Base-by-base conservation (phyloP, 2,329 filamentous ascomycete genomes). In the Magnaporthiopsis poae region DNA sequence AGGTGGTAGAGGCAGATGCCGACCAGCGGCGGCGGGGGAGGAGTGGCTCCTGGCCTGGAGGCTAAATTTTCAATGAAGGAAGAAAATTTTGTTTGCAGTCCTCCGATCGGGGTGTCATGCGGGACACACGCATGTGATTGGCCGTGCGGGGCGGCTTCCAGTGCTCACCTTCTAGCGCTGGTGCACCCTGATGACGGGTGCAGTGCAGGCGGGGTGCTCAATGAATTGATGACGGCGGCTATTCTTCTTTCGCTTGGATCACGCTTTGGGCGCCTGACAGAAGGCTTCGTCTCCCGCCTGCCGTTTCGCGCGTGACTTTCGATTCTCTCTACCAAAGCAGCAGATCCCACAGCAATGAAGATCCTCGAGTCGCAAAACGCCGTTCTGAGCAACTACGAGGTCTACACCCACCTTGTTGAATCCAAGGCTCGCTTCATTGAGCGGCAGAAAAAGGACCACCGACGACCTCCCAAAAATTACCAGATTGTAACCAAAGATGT, bases 321-420 rank as follows among this genome's bases (percentile, higher is more conserved):
- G 2, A 39, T 39, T 5, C 46, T 56, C 21, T 56, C 46, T 21
- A 25, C 21, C 46, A n/a, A 56, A 56, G 8, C 18, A n/a, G 9
- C 27, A 36, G 27, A 46, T 25, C 29, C 35, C 52, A 13, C 64
- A 71, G 75, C 52, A 27, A 88, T 89, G 86, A 88, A 90, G 83
- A 85, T 92, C 73, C 78, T 91, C 71, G 88, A 90, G 73, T 80
- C 88, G 3, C 88, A 91, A 74, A 86, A 86, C 36, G 88, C 88
- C 5, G 82, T 88, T 60, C 80, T 92, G 72, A 86, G 86, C 74
- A 92, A 92, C 75, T 88, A 85, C 70, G 90, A 92, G 80, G 88
- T 92, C 69, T 88, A 87, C 72, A 80, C 83, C 67, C 88, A 90
- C 71, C 77, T 92, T 59, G 77, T 78, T 7, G 82, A 87, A 31